Evolutionary conservation across 768 basidiomycete species (phyloP).

Genomic region (Mycena filopes): DNA sequence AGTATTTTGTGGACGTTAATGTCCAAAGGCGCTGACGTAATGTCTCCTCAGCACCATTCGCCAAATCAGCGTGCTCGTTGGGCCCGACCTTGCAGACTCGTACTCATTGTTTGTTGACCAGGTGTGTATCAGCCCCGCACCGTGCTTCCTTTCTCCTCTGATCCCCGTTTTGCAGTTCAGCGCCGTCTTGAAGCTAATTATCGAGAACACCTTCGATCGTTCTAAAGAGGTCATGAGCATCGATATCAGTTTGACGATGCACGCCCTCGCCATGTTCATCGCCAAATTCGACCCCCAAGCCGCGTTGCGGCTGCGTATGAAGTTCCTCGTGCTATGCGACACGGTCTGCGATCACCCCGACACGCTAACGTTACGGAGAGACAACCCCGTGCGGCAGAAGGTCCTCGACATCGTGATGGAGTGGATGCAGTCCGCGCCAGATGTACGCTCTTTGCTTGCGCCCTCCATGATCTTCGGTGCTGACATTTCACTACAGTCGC

Average conservation of each 20-base stretch:
- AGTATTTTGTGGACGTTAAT: constrained; percentile 35
- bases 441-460: constrained; percentile 51
- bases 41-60: constrained; percentile 56
- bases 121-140: constrained; percentile 47
- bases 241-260: constrained; percentile 70
- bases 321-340: constrained; percentile 80
- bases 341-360: constrained; percentile 72
- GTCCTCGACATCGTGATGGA: constrained; percentile 82
- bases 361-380: constrained; percentile 71
- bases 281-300: constrained; percentile 65
- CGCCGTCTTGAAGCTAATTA: constrained; percentile 76
- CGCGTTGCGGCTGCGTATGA: constrained; percentile 74
- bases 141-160: not conserved
- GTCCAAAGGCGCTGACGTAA: not conserved
- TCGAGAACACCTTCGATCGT: constrained; percentile 73
- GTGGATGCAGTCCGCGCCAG: constrained; percentile 72
- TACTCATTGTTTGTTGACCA: constrained; percentile 77
- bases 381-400: constrained; percentile 71
- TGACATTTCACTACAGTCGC: constrained; percentile 38
- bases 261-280: constrained; percentile 72
- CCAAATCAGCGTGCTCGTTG: constrained; percentile 57
- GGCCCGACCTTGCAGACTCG: constrained; percentile 53
- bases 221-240: constrained; percentile 70
- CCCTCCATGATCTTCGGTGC: not conserved
- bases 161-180: constrained; percentile 64